Evolutionary conservation across 2,329 filamentous ascomycete species (phyloP).

Genomic region (Alternaria solani): DNA sequence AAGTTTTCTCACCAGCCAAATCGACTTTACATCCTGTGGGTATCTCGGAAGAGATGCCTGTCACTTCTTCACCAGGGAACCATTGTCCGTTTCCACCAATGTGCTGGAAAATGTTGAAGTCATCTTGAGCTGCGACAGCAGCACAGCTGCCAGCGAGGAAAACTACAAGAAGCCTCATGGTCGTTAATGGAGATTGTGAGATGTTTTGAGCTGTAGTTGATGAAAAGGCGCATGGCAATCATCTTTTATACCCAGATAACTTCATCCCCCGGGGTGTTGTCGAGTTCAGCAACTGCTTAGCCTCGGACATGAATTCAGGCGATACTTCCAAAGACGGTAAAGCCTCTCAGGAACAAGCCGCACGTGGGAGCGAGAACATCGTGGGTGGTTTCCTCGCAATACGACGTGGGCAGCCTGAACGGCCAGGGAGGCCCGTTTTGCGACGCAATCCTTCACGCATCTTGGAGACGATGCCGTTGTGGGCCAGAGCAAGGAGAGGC

Average conservation of each 20-base stretch:
- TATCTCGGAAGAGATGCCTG: conserved; percentile 62
- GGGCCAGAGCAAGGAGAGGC: background rate
- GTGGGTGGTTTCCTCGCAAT: conserved; percentile 6
- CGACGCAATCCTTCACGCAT: conserved; percentile 8
- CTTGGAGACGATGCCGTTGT: background rate
- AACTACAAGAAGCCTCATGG: conserved; percentile 33
- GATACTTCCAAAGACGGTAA: conserved; percentile 33
- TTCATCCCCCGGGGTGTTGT: background rate
- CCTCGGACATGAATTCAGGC: conserved; percentile 36
- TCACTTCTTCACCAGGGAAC: conserved; percentile 58
- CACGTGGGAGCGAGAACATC: conserved; percentile 14
- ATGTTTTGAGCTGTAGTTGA: background rate
- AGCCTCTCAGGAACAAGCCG: conserved; percentile 3
- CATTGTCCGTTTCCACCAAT: conserved; percentile 53
- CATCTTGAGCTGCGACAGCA: conserved; percentile 24
- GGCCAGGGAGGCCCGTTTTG: conserved; percentile 6
- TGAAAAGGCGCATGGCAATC: background rate
- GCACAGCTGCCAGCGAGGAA: conserved; percentile 19
- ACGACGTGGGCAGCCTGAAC: conserved; percentile 2
- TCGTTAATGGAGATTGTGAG: background rate
- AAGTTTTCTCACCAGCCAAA: conserved; percentile 52
- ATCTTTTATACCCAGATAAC: conserved; percentile 12
- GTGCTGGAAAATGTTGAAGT: conserved; percentile 46
- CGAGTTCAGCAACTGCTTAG: conserved; percentile 6
- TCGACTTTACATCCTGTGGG: conserved; percentile 67